Conservation (phyloP, 2,329 filamentous ascomycete genomes). For the Aspergillus fumigatiaffinis region DNA sequence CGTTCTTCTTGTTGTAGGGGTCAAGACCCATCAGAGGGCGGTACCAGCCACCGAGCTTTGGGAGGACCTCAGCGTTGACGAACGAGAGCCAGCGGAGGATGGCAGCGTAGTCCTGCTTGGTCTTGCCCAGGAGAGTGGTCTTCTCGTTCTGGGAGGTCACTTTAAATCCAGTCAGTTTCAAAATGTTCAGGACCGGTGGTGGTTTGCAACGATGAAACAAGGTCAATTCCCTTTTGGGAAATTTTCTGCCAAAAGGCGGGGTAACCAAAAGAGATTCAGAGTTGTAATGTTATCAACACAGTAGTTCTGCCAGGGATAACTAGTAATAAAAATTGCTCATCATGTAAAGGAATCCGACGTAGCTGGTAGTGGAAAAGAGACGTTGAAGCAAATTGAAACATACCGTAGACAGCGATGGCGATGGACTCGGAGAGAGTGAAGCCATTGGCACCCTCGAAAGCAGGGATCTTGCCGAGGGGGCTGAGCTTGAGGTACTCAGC, state of each 20-base stretch:
- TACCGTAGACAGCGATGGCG: slow-evolving; percentile 97
- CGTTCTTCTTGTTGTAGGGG: slow-evolving; percentile 96
- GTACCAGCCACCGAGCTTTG: slow-evolving; percentile 74
- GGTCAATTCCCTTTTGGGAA: slow-evolving; percentile 10
- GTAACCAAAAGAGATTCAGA: slow-evolving; percentile 66
- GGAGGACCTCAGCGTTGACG: slow-evolving; percentile 83
- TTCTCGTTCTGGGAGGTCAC: slow-evolving; percentile 99
- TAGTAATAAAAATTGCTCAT: slow-evolving; percentile 76
- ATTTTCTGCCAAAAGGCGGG: slow-evolving; percentile 23
- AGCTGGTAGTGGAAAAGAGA: slow-evolving; percentile 8
- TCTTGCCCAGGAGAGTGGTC: slow-evolving; percentile 98
- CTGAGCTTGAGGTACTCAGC: slow-evolving; percentile 81
- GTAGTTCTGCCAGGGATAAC: slow-evolving; percentile 99
- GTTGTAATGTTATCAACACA: slow-evolving; percentile 71
- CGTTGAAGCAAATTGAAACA: slow-evolving; percentile 44
- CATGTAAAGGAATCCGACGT: slow-evolving; percentile 37
- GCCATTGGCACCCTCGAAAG: slow-evolving; percentile 89
- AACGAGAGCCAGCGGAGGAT: slow-evolving; percentile 99
- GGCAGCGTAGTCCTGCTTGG: slow-evolving; percentile 99
- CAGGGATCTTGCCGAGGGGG: slow-evolving; percentile 85
- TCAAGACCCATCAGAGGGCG: slow-evolving; percentile 75
- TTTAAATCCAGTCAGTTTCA: slow-evolving; percentile 40
- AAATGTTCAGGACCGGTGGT: slow-evolving; percentile 9
- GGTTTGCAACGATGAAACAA: slow-evolving; percentile 10
- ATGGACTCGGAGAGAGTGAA: slow-evolving; percentile 85